These are phyloP conservation scores for Trichophyton equinum DNA, from an alignment of 2,329 filamentous ascomycete species.

Conservation along the genomic window DNA sequence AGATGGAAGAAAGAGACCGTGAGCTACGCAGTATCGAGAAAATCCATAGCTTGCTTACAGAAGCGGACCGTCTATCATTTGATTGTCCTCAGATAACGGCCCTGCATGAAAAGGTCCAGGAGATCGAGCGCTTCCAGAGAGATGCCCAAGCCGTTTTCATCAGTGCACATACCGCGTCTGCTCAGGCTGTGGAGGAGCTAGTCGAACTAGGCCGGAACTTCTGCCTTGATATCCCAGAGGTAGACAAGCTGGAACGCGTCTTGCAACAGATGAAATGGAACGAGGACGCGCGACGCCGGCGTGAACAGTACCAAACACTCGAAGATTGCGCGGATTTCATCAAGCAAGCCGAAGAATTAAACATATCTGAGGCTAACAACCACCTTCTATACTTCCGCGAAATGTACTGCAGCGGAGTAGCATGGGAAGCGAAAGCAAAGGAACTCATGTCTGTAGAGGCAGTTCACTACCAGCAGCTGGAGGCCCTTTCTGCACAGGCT, in stretches of 20 bases:
- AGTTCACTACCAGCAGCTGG: slow-evolving; percentile 87
- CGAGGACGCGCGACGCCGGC: slow-evolving; percentile 57
- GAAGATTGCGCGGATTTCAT: slow-evolving; percentile 70
- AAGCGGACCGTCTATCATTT: slow-evolving; percentile 79
- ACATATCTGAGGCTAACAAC: slow-evolving; percentile 67
- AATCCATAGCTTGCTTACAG: slow-evolving; percentile 68
- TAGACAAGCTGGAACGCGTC: slow-evolving; percentile 67
- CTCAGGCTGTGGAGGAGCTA: slow-evolving; percentile 72
- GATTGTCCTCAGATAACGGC: slow-evolving; percentile 83
- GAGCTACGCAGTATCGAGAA: slow-evolving; percentile 82
- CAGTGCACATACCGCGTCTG: slow-evolving; percentile 50
- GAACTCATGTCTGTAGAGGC: slow-evolving; percentile 86
- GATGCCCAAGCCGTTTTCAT: slow-evolving; percentile 59
- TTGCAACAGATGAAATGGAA: slow-evolving; percentile 84
- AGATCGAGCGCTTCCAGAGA: slow-evolving; percentile 72
- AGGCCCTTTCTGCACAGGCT: slow-evolving; percentile 78
- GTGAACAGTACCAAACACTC: slow-evolving; percentile 56
- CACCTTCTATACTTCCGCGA: slow-evolving; percentile 64
- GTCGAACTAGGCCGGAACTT: slow-evolving; percentile 82
- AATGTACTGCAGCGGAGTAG: slow-evolving; percentile 61
- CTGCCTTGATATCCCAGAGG: slow-evolving; percentile 81
- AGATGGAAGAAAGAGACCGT: slow-evolving; percentile 70
- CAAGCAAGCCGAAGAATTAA: slow-evolving; percentile 60
- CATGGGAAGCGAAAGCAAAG: slow-evolving; percentile 86
- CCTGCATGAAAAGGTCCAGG: slow-evolving; percentile 70